Evolutionary conservation across 2,329 filamentous ascomycete species (phyloP).

Genomic region (Trichoderma guizhouense): DNA sequence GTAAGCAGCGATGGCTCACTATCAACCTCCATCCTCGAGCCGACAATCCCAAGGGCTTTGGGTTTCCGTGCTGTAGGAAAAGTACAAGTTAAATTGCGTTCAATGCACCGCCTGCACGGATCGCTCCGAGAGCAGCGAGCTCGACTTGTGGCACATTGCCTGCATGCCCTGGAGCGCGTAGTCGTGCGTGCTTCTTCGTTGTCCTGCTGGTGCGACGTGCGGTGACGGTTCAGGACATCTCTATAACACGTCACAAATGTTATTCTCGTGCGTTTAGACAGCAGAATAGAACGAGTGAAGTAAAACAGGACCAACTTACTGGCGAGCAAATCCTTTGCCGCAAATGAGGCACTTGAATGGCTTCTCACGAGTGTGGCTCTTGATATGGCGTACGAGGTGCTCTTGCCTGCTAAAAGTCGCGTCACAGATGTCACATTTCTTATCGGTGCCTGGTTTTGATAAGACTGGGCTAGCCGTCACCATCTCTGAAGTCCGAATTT

Average conservation of each 20-base stretch:
- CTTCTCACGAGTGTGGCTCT: not conserved
- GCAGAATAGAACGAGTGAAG: not conserved
- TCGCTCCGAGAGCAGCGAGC: not conserved
- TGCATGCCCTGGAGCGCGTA: not conserved
- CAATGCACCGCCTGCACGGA: not conserved
- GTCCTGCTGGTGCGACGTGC: not conserved
- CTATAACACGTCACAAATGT: not conserved
- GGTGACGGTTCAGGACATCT: not conserved
- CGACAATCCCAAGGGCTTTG: not conserved
- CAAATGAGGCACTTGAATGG: not conserved
- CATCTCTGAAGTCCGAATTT: not conserved
- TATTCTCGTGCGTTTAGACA: not conserved
- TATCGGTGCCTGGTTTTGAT: not conserved
- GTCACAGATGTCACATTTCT: not conserved
- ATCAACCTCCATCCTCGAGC: not conserved
- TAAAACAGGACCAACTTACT: not conserved
- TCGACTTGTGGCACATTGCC: not conserved
- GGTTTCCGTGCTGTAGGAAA: not conserved
- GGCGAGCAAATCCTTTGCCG: not conserved
- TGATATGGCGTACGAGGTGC: not conserved
- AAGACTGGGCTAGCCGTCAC: not conserved
- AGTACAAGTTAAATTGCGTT: not conserved
- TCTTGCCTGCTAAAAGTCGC: not conserved
- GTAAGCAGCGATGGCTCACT: not conserved
- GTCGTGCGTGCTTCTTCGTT: not conserved